phyloP scores from a whole-genome alignment of 495 filamentous ascomycete genomes.

The Amniculicola lignicola region DNA sequence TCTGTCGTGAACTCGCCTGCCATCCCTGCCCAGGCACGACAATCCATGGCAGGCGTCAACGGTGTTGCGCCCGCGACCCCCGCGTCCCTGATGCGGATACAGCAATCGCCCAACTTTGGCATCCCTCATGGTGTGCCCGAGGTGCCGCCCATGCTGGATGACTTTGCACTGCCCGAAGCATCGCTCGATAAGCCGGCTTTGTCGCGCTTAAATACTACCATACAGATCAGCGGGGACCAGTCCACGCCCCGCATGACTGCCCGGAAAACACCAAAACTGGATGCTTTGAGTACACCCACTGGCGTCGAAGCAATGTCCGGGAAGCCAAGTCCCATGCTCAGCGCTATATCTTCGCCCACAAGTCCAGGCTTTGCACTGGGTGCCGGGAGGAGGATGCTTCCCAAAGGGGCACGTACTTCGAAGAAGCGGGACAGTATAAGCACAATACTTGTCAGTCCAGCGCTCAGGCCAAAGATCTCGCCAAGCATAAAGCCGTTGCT shows the following conservation, averaged over 20 bases:
- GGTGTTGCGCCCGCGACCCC: conserved; percentile 37
- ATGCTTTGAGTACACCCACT: conserved; percentile 35
- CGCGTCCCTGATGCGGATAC: conserved; percentile 39
- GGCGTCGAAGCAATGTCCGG: conserved; percentile 14
- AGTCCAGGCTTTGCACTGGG: conserved; percentile 20
- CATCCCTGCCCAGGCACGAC: conserved; percentile 37
- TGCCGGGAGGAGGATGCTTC: conserved; percentile 32
- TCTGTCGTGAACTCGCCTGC: conserved; percentile 54
- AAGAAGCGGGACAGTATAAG: conserved; percentile 75
- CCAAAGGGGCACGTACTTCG: conserved; percentile 35
- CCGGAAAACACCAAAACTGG: conserved; percentile 41
- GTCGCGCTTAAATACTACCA: conserved; percentile 25
- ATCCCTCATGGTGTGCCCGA: conserved; percentile 7
- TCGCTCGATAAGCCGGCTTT: conserved; percentile 30
- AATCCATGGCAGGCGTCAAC: conserved; percentile 3
- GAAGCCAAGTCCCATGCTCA: conserved; percentile 30
- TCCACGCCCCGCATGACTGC: conserved; percentile 37
- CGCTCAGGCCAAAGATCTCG: conserved; percentile 86
- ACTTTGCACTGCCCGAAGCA: conserved; percentile 43
- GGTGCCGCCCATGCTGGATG: conserved; percentile 31
- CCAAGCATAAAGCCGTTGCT: conserved; percentile 90
- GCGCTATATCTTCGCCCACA: conserved; percentile 30
- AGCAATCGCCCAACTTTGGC: conserved; percentile 24
- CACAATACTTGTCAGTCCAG: conserved; percentile 77
- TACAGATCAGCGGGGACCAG: conserved; percentile 20